Base-by-base conservation (phyloP, 2,329 filamentous ascomycete genomes). In the Periconia digitata region DNA sequence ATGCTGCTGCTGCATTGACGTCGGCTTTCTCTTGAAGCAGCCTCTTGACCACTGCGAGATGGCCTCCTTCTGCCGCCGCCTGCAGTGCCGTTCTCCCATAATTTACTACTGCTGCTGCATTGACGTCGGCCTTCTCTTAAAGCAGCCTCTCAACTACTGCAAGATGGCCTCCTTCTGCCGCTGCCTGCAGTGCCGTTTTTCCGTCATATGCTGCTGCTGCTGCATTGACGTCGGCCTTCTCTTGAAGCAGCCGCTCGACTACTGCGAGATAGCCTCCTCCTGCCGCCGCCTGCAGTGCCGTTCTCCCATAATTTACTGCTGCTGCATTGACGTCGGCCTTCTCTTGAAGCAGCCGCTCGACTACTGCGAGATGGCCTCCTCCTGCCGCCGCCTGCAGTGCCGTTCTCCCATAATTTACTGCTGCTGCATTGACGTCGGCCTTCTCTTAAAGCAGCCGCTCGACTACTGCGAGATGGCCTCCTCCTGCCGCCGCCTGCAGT, bases 151-250 rank as follows among this genome's bases (percentile, higher is more conserved):
- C 52, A n/a, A 53, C 50, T 17, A 47, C 50, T 43, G 27, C 43
- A 32, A 55, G 49, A 47, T 52, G 49, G 7, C 52, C 52, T 44
- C 51, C 43, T 44, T 45, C 48, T 48, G 48, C 44, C 29, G 44
- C 44, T 42, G 39, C 44, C 38, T 47, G 38, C 18, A 51, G 48
- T 47, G 44, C 48, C 45, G 50, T 53, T 47, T 44, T 53, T 52
- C 50, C 50, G 41, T 23, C 22, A 37, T 41, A 22, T 27, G 15
- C 17, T 39, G 22, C 44, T 48, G 41, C 48, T 47, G 36, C 44
- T 48, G 47, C 41, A 47, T 51, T 48, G 17, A 49, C 47, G 37
- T 49, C 42, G n/a, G 47, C 47, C 24, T 46, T 46, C 43, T 50
- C 43, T 46, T 46, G 43, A 50, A 50, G 43, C 43, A 50, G 42